Base-by-base conservation (phyloP, 75 land plant species). In the Cunninghamia lanceolata region DNA sequence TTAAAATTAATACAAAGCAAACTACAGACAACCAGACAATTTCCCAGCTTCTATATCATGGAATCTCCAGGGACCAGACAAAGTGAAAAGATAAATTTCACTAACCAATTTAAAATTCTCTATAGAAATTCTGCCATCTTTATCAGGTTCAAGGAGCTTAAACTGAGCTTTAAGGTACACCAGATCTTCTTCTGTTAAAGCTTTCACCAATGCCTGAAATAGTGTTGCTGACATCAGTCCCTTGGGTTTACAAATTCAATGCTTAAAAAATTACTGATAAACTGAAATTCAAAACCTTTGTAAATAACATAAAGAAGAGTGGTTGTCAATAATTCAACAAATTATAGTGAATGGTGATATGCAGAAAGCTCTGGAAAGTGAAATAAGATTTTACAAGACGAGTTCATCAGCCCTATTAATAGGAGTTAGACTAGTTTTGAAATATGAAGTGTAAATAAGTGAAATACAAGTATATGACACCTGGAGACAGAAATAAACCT, bases 171-270 rank as follows among this genome's bases (percentile, higher is more conserved):
- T 90, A 9, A 97, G 92, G 84, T 97, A 96, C 32, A 94, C 70
- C 82, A 96, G 80, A 35, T 97, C 98, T 84, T 94, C 94, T 63
- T 96, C 98, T 21, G 94, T 91, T 75, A 96, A 86, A 66, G 99
- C 92, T 90, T 93, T 97, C 56, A 98, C 93, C 28, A 97, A 90
- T 63, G 99, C 99, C 99, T 97, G 92, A 45, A 92, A 90, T 34
- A 40, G 40, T 39, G 21, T 77, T 40, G 45, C 68, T 40, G 11
- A 21, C 3, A 77, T 77, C 80, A 77, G 17, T 28, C 39, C 66
- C 88, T 85, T 85, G 47, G 32, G n/a, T 68, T 86, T 28, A 25
- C 43, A 87, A 40, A 77, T 56, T 73, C 21, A 40, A 77, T 14
- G 42, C 45, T 75, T 40, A 40, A 40, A 77, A 77, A 40, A 25